Evolutionary conservation across 1,139 yeast genomes (phyloP).

Genomic region (Hyphopichia wangnamkhiaoensis): DNA sequence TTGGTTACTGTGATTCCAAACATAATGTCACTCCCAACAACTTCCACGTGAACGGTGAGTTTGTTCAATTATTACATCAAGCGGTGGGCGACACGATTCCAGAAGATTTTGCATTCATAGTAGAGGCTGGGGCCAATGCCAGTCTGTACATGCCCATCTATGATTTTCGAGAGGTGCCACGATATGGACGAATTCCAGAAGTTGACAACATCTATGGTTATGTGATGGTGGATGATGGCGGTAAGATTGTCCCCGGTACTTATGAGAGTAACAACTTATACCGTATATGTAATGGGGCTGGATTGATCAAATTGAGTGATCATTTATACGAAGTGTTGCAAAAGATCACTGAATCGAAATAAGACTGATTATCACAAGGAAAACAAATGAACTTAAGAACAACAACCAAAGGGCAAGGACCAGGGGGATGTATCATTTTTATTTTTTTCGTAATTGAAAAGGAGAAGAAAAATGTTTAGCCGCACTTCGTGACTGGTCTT

Average conservation of each 20-base stretch:
- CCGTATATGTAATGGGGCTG: constrained; percentile 56
- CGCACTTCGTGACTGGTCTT: too few species aligned
- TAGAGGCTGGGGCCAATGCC: constrained; percentile 64
- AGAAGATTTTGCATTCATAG: constrained; percentile 57
- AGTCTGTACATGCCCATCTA: constrained; percentile 69
- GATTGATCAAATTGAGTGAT: constrained; percentile 61
- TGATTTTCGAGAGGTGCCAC: constrained; percentile 68
- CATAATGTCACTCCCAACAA: constrained; percentile 21
- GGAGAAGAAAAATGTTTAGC: too few species aligned
- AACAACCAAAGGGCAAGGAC: too few species aligned
- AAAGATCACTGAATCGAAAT: constrained; percentile 10
- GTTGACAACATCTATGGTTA: constrained; percentile 75
- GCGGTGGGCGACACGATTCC: constrained; percentile 26
- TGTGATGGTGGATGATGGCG: constrained; percentile 57
- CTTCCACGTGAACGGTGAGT: constrained; percentile 28
- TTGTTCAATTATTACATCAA: constrained; percentile 29
- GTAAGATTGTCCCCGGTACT: constrained; percentile 54
- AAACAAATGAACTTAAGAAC: too few species aligned
- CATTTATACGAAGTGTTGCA: constrained; percentile 46
- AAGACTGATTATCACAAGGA: too few species aligned
- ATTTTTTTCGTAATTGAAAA: too few species aligned
- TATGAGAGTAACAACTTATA: constrained; percentile 65
- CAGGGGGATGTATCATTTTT: too few species aligned
- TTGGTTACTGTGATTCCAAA: constrained; percentile 23
- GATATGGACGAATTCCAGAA: constrained; percentile 69